Conservation (phyloP, 2,329 filamentous ascomycete genomes). For the Talaromyces sp. region DNA sequence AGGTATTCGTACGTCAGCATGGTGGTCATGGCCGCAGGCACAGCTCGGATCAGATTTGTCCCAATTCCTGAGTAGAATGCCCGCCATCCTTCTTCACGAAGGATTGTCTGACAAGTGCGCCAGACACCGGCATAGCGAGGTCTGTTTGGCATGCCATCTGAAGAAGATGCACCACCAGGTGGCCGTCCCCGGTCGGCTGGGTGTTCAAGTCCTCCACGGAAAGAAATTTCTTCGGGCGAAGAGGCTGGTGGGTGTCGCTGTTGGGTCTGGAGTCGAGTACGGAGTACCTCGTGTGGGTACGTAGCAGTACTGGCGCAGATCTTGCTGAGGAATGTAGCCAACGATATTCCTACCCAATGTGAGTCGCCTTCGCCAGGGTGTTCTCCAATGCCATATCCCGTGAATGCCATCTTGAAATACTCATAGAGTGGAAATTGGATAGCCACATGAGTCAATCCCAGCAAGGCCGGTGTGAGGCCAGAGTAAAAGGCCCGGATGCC, state of each 20-base stretch:
- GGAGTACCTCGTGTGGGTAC: conserved; percentile 94
- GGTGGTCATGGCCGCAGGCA: conserved; percentile 92
- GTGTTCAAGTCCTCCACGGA: conserved; percentile 35
- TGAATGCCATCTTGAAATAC: conserved; percentile 84
- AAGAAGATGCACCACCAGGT: conserved; percentile 40
- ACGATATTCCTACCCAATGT: conserved; percentile 79
- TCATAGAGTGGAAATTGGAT: conserved; percentile 98
- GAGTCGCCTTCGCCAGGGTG: conserved; percentile 56
- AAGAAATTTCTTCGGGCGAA: conserved; percentile 50
- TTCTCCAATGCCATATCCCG: conserved; percentile 80
- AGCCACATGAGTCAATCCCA: conserved; percentile 90
- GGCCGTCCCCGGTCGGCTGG: conserved; percentile 43
- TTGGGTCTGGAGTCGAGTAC: conserved; percentile 90
- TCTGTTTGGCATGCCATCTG: conserved; percentile 54
- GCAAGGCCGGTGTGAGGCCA: conserved; percentile 82
- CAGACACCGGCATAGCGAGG: conserved; percentile 70
- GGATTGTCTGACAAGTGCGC: conserved; percentile 76
- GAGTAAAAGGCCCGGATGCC: conserved; percentile 91
- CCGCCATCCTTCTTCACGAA: conserved; percentile 88
- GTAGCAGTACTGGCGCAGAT: conserved; percentile 90
- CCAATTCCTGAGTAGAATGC: conserved; percentile 97
- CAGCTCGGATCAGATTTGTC: conserved; percentile 93
- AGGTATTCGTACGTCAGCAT: conserved; percentile 94
- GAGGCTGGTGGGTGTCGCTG: conserved; percentile 56
- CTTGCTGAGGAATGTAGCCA: conserved; percentile 89